These are phyloP conservation scores for Rhynchospora pubera DNA, from an alignment of 176 grass and related monocot species.

Conservation along the genomic window DNA sequence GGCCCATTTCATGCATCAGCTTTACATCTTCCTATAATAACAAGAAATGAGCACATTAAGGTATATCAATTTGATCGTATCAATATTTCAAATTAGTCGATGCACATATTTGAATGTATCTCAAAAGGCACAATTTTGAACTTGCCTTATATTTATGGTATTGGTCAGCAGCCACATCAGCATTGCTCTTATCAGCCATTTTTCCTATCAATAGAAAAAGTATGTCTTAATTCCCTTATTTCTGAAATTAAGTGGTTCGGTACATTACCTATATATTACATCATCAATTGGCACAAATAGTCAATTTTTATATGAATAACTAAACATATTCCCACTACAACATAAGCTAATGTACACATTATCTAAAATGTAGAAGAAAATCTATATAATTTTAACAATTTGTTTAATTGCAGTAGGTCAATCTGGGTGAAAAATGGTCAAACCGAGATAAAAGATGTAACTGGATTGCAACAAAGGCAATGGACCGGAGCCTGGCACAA, in stretches of 20 bases:
- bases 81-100: background rate
- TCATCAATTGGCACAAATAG: too few species aligned
- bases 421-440: background rate
- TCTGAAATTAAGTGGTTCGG: too few species aligned
- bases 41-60: background rate
- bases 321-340: background rate
- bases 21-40: constrained; percentile 64
- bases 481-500: background rate
- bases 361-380: background rate
- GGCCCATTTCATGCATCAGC: constrained; percentile 71
- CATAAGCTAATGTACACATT: background rate
- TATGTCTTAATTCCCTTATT: background rate
- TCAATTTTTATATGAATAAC: background rate
- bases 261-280: too few species aligned
- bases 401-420: background rate
- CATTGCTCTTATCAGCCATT: constrained; percentile 23
- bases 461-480: background rate
- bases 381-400: background rate
- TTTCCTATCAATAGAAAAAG: constrained; percentile 31
- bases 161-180: constrained; percentile 58
- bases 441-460: background rate
- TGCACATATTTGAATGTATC: background rate
- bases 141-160: constrained; percentile 74
- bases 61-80: background rate
- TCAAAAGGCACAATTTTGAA: background rate